Base-by-base conservation (phyloP, 164 flowering plant genomes). In the Piper betle region DNA sequence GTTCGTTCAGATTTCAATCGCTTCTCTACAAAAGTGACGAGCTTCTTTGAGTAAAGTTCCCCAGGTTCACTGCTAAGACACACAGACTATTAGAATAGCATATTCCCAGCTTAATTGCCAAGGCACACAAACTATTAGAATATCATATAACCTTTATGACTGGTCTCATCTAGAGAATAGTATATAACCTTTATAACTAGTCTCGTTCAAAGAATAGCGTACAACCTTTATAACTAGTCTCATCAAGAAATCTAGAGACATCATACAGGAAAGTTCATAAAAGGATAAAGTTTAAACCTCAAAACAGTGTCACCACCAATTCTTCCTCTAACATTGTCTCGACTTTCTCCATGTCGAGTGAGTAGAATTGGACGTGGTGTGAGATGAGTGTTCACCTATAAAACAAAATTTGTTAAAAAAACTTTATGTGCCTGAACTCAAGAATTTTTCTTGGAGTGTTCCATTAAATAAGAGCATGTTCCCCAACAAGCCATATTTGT, bases 281-380 rank as follows among this genome's bases (percentile, higher is more conserved):
- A 46, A 6, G 10, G 10, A 2, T 10, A 12, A 9, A 15, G 38
- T 15, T n/a, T 38, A 63, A 69, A 93, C 99, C 99, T 93, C 58
- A 88, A 39, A 41, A 73, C 85, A 50, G 84, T 73, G 69, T 93
- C 99, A 64, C 99, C 96, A 8, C 99, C 99, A 73, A 90, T 88
- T 81, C 99, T 81, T 64, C 92, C 96, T 78, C 96, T 86, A 58
- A 93, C 99, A 77, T 93, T 93, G 67, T 88, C 82, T 55, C 74
- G 76, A 83, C 99, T 93, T 78, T 93, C 91, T 70, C 99, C 99
- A 78, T 93, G 99, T 73, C 99, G 81, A n/a, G 99, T 93, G 57
- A 93, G 95, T 58, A 90, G 74, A 68, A 93, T 90, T 62, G 99
- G 99, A 20, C 97, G 92, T 0, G 99, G 99, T 20, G 96, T 88